Conservation (phyloP, 306 rosid species). For the Cicer pinnatifidum region DNA sequence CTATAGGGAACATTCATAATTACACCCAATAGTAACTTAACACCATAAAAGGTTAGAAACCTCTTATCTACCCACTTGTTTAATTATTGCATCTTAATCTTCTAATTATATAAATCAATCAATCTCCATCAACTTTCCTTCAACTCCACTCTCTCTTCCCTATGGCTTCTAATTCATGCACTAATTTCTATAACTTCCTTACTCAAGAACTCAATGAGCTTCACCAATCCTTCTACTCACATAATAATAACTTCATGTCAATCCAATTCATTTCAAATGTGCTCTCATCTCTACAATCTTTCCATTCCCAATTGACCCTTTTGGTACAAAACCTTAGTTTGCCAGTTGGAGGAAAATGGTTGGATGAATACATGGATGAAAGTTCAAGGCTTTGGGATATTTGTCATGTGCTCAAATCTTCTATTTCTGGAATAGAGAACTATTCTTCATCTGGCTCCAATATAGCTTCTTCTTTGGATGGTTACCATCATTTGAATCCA, state of each 20-base stretch:
- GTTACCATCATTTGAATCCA: conserved; percentile 56
- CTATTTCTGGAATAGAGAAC: conserved; percentile 64
- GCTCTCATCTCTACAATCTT: conserved; percentile 66
- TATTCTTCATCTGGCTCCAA: conserved; percentile 50
- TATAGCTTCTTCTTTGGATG: conserved; percentile 60
- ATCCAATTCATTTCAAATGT: conserved; percentile 69
- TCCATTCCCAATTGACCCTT: conserved; percentile 68
- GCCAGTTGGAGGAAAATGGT: conserved; percentile 86
- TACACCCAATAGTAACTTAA: conserved; percentile 67
- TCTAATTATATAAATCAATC: conserved; percentile 53
- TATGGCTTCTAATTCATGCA: conserved; percentile 73
- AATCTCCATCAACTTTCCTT: conserved; percentile 57
- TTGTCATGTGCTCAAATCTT: conserved; percentile 74
- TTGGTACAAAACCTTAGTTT: conserved; percentile 71
- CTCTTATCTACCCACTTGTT: conserved; percentile 8
- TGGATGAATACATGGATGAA: conserved; percentile 92
- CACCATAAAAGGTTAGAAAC: conserved; percentile 17
- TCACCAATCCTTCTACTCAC: conserved; percentile 52
- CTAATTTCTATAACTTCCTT: conserved; percentile 69
- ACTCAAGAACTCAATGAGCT: conserved; percentile 67
- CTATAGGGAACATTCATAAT: conserved; percentile 72
- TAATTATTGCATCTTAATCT: conserved; percentile 36
- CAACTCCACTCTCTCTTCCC: conserved; percentile 14
- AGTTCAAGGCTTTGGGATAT: conserved; percentile 87
- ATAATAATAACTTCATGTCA: conserved; percentile 63